Percentiles rank a stretch among this genome's conserved stretches.
phyloP scores from a whole-genome alignment of 345 rosid genomes.

The Dimocarpus longan region DNA sequence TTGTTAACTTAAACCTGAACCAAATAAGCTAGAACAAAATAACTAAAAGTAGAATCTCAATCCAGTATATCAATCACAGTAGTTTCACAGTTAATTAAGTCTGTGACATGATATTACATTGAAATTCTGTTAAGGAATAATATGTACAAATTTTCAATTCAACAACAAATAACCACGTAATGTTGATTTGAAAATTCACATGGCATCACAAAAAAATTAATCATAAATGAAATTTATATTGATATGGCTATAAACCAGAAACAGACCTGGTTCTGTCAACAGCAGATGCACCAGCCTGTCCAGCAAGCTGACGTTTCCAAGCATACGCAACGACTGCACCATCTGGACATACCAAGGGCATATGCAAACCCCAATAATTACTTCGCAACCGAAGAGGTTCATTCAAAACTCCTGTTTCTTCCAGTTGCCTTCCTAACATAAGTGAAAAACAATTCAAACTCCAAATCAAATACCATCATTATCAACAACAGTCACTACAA shows the following conservation, averaged over 20 bases:
- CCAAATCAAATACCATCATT: not conserved
- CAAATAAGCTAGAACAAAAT: not conserved
- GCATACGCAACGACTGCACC: constrained; percentile 98
- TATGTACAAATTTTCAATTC: not conserved
- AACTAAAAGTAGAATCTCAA: not conserved
- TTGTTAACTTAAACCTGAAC: not conserved
- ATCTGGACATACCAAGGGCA: constrained; percentile 96
- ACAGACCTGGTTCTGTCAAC: constrained; percentile 89
- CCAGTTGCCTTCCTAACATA: constrained; percentile 73
- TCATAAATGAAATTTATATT: not conserved
- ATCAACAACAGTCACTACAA: not conserved
- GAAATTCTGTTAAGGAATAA: not conserved
- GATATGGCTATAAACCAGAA: not conserved
- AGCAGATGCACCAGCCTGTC: constrained; percentile 99
- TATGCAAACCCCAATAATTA: constrained; percentile 91
- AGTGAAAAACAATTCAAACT: constrained; percentile 2
- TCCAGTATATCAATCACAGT: not conserved
- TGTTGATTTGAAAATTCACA: not conserved
- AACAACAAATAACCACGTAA: not conserved
- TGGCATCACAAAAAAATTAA: not conserved
- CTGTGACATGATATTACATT: not conserved
- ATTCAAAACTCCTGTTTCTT: constrained; percentile 85
- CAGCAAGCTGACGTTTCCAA: constrained; percentile 98
- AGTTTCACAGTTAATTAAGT: not conserved
- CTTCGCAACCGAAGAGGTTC: constrained; percentile 76